These are phyloP conservation scores for Claviceps monticola DNA, from an alignment of 2,329 filamentous ascomycete species.

Conservation along the genomic window DNA sequence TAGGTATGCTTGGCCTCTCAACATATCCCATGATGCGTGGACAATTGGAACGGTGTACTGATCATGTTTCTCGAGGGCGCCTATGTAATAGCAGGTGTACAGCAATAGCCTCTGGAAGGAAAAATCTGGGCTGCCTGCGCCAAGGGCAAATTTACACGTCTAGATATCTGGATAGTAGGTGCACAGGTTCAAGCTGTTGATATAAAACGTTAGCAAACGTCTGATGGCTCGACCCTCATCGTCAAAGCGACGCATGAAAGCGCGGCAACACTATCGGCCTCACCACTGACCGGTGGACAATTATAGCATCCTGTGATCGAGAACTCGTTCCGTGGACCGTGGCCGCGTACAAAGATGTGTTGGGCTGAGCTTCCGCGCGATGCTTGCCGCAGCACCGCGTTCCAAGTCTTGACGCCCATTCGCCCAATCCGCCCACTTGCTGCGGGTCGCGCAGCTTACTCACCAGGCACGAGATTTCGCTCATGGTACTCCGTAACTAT, in stretches of 20 bases:
- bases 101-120: background rate
- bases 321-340: too few species aligned
- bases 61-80: background rate
- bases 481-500: too few species aligned
- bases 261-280: too few species aligned
- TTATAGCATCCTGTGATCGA: too few species aligned
- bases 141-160: background rate
- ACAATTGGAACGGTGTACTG: too few species aligned
- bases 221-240: background rate
- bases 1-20: too few species aligned
- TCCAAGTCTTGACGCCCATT: background rate
- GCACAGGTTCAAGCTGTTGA: background rate
- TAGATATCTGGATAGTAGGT: background rate
- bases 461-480: background rate
- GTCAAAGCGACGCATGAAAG: too few species aligned
- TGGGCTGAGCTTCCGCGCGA: conserved; percentile 1
- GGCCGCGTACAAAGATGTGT: background rate
- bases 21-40: too few species aligned
- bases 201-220: background rate
- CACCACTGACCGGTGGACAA: too few species aligned
- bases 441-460: background rate
- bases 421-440: too few species aligned
- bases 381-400: conserved; percentile 2
- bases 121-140: background rate
- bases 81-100: background rate